phyloP scores from a whole-genome alignment of 768 basidiomycete species.

The Suillus subalutaceus region DNA sequence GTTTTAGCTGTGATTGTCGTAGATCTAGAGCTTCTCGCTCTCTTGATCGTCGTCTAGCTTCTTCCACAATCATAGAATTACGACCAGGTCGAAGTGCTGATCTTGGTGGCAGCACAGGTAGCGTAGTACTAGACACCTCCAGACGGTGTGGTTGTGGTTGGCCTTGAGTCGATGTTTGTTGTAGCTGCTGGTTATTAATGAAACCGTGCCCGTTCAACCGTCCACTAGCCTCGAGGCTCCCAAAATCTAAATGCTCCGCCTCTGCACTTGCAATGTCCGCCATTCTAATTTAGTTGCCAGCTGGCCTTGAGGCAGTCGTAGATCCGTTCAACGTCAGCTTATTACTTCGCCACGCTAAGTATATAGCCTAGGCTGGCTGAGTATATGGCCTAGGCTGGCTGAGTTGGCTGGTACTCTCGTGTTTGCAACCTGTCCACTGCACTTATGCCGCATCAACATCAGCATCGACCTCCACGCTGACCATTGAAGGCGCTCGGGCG shows the following conservation, averaged over 20 bases:
- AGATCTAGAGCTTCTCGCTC: not conserved
- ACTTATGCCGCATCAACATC: not conserved
- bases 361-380: not conserved
- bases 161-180: not conserved
- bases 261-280: slow-evolving; percentile 3
- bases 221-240: slow-evolving; percentile 4
- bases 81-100: slow-evolving; percentile 33
- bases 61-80: slow-evolving; percentile 14
- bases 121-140: slow-evolving; percentile 7
- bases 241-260: not conserved
- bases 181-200: not conserved
- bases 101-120: slow-evolving; percentile 34
- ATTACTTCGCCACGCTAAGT: not conserved
- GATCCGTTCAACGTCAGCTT: not conserved
- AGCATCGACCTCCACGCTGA: not conserved
- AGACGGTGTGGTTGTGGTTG: not conserved
- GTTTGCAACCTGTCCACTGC: not conserved
- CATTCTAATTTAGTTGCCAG: slow-evolving; percentile 1
- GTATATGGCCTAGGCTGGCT: not conserved
- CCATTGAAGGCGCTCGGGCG: not conserved
- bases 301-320: not conserved
- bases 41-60: slow-evolving; percentile 1
- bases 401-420: not conserved
- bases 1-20: slow-evolving; percentile 3
- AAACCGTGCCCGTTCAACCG: not conserved